A percentile compares a stretch with the other conserved stretches of the same genome.
phyloP scores from a whole-genome alignment of 2,329 filamentous ascomycete species.

The Penicillium sumatraense region DNA sequence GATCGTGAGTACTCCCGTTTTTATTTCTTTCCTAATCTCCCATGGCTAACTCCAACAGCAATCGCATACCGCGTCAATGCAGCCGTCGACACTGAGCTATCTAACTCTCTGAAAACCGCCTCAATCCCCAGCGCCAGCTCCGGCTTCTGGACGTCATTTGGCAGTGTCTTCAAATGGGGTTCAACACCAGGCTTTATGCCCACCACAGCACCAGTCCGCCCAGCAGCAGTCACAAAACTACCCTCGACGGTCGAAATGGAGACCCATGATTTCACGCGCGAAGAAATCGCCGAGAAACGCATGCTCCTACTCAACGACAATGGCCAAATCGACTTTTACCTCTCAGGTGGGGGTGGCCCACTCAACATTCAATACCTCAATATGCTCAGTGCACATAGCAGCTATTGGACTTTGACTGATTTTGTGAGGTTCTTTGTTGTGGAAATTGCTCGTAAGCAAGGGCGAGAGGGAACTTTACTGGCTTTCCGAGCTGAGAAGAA shows the following conservation, averaged over 20 bases:
- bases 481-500: slow-evolving; percentile 60
- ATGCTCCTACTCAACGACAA: slow-evolving; percentile 92
- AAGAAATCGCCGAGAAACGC: slow-evolving; percentile 89
- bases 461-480: slow-evolving; percentile 62
- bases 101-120: slow-evolving; percentile 74
- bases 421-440: slow-evolving; percentile 89
- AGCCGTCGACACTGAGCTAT: slow-evolving; percentile 80
- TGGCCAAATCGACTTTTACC: slow-evolving; percentile 89
- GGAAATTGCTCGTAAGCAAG: slow-evolving; percentile 78
- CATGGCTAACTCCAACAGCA: slow-evolving; percentile 57
- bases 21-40: slow-evolving; percentile 34
- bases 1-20: slow-evolving; percentile 53
- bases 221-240: slow-evolving; percentile 64
- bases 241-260: slow-evolving; percentile 85
- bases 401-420: slow-evolving; percentile 87
- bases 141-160: slow-evolving; percentile 68
- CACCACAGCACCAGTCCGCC: slow-evolving; percentile 66
- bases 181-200: slow-evolving; percentile 56
- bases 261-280: slow-evolving; percentile 89
- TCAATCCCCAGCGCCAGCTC: slow-evolving; percentile 75
- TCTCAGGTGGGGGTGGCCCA: slow-evolving; percentile 81
- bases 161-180: slow-evolving; percentile 65
- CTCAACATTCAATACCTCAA: slow-evolving; percentile 96
- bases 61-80: slow-evolving; percentile 94
- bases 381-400: slow-evolving; percentile 93